Evolutionary conservation across 495 filamentous ascomycete species (phyloP).

Genomic region (Penicillium desertorum): DNA sequence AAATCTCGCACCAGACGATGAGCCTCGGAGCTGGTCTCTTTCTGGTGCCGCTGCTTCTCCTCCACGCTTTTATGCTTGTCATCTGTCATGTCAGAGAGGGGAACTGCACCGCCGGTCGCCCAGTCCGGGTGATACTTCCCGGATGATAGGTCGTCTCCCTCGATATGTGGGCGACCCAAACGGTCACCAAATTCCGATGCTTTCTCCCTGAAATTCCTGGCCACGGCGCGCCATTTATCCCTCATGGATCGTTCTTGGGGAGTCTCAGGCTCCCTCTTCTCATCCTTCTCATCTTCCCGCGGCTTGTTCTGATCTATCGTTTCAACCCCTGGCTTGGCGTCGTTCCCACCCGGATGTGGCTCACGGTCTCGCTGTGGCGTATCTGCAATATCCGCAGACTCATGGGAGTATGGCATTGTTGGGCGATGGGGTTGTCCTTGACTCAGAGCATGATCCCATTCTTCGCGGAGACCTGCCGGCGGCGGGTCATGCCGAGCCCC

Average conservation of each 20-base stretch:
- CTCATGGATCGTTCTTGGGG: neutral
- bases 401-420: constrained; percentile 19
- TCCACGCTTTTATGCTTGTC: constrained; percentile 34
- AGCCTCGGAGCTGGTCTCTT: constrained; percentile 25
- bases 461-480: neutral
- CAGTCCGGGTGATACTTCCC: constrained; percentile 30
- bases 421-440: constrained; percentile 16
- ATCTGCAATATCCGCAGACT: constrained; percentile 20
- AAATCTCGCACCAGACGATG: constrained; percentile 37
- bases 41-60: constrained; percentile 24
- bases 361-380: constrained; percentile 16
- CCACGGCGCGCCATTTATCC: constrained; percentile 4
- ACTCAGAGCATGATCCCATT: constrained; percentile 14
- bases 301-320: neutral
- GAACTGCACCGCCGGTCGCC: constrained; percentile 28
- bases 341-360: neutral
- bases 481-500: constrained; percentile 1
- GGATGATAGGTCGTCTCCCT: constrained; percentile 28
- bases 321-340: neutral
- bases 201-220: constrained; percentile 10
- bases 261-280: neutral
- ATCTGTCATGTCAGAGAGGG: constrained; percentile 33
- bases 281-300: neutral
- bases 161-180: constrained; percentile 24
- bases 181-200: constrained; percentile 10